Evolutionary conservation across 257 asterid genomes (phyloP), one percentile per base, ranked within the genome.

Genomic region (Solanum okadae): DNA sequence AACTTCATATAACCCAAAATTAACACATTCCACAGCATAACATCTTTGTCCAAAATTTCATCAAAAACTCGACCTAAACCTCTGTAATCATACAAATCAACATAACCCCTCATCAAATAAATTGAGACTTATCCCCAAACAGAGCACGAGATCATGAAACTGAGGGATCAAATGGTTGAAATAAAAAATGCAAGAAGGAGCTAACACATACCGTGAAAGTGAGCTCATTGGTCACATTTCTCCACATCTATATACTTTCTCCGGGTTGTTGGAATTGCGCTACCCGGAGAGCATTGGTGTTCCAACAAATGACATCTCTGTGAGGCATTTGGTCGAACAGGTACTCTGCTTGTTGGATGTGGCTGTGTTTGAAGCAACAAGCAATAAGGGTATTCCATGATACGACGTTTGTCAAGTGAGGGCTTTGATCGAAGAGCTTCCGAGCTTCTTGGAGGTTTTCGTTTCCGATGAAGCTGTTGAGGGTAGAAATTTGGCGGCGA

Each of bases 351-450:
- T 89, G 85, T 88, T 89, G 92, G 18, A 90, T 90, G 29, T 67
- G 77, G 9, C 92, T 94, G 38, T 92, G 88, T 83, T 92, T 93
- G 38, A 95, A 95, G 88, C 90, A 94, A 18, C 94, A 92, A 83
- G 52, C 92, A 33, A 93, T 86, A 93, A 95, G 92, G 87, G 98
- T 91, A 85, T 98, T 95, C 95, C 98, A 93, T 0, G 95, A 91
- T 56, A 94, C 94, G 11, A 94, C 93, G 40, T 91, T 94, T 86
- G 63, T 84, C 8, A 15, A 27, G 18, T 79, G 5, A n/a, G 40
- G 16, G 6, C 6, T 27, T 79, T 44, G 67, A 15, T 79, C 27
- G 40, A 79, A 44, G 67, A 79, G 85, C n/a, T 79, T 79, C 10
- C 85, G 65, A 27, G 85, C 85, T 44, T 79, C 85, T 79, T 27